Conservation (phyloP, 1,139 yeast species). For the Kodamaea derodonti region DNA sequence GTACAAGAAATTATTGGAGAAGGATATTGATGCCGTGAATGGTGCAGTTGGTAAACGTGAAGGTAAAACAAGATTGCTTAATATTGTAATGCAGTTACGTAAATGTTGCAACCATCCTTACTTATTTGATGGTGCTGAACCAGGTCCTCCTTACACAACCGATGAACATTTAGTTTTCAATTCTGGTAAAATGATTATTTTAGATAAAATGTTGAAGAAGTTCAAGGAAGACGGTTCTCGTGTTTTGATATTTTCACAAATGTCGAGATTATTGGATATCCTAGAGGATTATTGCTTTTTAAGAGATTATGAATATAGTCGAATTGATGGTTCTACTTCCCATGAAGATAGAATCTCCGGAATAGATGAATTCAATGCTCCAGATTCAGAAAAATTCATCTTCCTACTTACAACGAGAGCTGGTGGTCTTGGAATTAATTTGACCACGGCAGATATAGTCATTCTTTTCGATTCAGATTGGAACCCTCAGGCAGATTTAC, state of each 20-base stretch:
- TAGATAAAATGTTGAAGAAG: conserved; percentile 77
- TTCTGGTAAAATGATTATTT: conserved; percentile 84
- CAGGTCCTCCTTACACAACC: conserved; percentile 97
- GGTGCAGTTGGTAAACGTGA: conserved; percentile 87
- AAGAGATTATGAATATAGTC: conserved; percentile 79
- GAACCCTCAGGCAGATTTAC: conserved; percentile 98
- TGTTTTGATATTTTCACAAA: conserved; percentile 89
- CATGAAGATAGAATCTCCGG: conserved; percentile 92
- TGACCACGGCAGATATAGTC: conserved; percentile 90
- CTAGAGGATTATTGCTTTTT: conserved; percentile 88
- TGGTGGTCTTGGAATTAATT: conserved; percentile 96
- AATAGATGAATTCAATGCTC: conserved; percentile 85
- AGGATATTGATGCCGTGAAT: conserved; percentile 94
- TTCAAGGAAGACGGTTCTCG: conserved; percentile 78
- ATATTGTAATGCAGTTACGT: conserved; percentile 94
- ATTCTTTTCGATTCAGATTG: conserved; percentile 92
- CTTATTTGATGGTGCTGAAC: conserved; percentile 96
- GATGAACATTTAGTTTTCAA: conserved; percentile 89
- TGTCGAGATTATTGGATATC: conserved; percentile 89
- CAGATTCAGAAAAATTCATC: conserved; percentile 77
- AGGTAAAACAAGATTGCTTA: conserved; percentile 83
- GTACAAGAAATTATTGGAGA: conserved; percentile 85
- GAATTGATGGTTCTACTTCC: conserved; percentile 93
- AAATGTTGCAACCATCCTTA: conserved; percentile 98
- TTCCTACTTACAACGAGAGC: conserved; percentile 93